Base-by-base conservation (phyloP, 1,284 basidiomycete genomes). In the Ustilago tritici region DNA sequence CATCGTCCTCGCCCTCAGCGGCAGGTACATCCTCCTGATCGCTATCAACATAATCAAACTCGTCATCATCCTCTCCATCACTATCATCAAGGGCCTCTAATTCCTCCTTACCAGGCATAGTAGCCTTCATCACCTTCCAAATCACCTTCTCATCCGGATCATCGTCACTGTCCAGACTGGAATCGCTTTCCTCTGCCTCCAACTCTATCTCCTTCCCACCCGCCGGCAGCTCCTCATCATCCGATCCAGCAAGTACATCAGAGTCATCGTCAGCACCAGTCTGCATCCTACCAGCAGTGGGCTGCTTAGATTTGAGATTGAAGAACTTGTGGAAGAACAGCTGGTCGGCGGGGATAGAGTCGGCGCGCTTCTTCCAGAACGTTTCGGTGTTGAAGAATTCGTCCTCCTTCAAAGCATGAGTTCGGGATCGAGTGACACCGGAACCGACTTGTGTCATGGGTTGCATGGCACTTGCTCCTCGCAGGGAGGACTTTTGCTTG, bases 381-480 rank as follows among this genome's bases (percentile, higher is more conserved):
- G 86, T 88, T 65, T 91, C 91, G 49, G 92, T 91, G 84, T 97
- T 96, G 66, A 96, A 91, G 70, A 91, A 88, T 38, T 78, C 86
- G 47, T 87, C 88, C 19, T 87, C 88, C 23, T 61, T 76, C 31
- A 78, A 61, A 3, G 72, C 72, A 49, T 74, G 86, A 90, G 9
- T 94, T 93, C 86, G 91, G 92, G 75, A 92, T 85, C 93, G 88
- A 76, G 92, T 64, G 88, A 97, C 90, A 23, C 71, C 75, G 50
- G 88, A 88, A n/a, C 91, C 91, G 2, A 87, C 86, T 53, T 90
- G 90, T 11, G 76, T 64, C 43, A 71, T 67, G n/a, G 95, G 95
- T 87, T 99, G 97, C 97, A 99, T 99, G 72, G 82, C 81, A 56
- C 81, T 82, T 2, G 93, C 93, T 70, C 92, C 93, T 2, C 91